Percentiles rank a stretch among this genome's conserved stretches.
Evolutionary conservation across 169 alveolate species (phyloP).

Genomic region (Babesia divergens): DNA sequence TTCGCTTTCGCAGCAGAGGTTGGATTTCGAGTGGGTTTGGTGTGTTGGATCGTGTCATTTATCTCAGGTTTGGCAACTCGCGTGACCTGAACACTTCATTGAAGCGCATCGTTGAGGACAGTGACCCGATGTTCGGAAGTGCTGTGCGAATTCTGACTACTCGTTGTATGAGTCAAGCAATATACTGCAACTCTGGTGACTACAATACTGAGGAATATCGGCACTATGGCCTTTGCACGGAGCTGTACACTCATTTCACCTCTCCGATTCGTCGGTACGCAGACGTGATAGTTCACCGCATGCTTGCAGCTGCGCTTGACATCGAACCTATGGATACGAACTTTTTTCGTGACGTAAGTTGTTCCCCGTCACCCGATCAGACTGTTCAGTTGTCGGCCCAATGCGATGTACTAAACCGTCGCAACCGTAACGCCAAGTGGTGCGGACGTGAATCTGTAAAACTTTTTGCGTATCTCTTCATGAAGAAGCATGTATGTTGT

Average conservation of each 20-base stretch:
- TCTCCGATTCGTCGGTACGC: slow-evolving; percentile 99
- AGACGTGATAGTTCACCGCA: slow-evolving; percentile 94
- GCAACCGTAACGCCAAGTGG: slow-evolving; percentile 89
- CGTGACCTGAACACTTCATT: slow-evolving; percentile 86
- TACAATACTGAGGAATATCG: slow-evolving; percentile 17
- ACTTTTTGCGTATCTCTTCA: slow-evolving; percentile 85
- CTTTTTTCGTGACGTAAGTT: slow-evolving; percentile 49
- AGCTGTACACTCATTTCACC: slow-evolving; percentile 98
- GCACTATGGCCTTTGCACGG: slow-evolving; percentile 98
- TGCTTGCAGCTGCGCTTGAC: slow-evolving; percentile 77
- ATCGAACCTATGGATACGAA: slow-evolving; percentile 59
- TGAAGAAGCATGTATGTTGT: slow-evolving; percentile 72
- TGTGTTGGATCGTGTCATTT: background rate
- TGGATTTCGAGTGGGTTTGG: slow-evolving; percentile 26
- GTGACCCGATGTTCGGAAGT: slow-evolving; percentile 85
- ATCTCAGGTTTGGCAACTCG: slow-evolving; percentile 82
- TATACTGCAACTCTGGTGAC: slow-evolving; percentile 51
- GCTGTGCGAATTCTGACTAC: slow-evolving; percentile 89
- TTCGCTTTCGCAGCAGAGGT: slow-evolving; percentile 61
- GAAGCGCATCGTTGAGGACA: slow-evolving; percentile 77
- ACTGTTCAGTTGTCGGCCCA: slow-evolving; percentile 81
- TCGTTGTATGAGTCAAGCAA: slow-evolving; percentile 91
- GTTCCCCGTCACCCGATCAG: slow-evolving; percentile 2
- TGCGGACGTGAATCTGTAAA: slow-evolving; percentile 91
- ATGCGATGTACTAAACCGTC: slow-evolving; percentile 87